Conservation (phyloP, 306 rosid genomes). For the Senna siamea region DNA sequence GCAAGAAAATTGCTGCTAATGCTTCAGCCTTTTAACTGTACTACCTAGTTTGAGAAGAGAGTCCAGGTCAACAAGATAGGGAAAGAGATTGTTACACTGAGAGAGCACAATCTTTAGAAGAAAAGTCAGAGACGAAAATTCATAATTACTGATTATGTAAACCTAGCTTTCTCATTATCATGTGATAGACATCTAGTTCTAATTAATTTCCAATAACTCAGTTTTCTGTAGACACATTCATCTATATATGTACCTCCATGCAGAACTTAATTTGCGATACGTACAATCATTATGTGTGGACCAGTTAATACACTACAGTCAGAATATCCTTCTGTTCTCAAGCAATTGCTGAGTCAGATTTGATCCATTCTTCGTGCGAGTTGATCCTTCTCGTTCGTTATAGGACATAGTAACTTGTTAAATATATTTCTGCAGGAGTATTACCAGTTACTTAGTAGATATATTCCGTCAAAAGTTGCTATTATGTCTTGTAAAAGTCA, state of each 20-base stretch:
- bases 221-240: background rate
- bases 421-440: background rate
- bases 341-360: background rate
- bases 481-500: conserved; percentile 4
- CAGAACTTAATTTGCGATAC: background rate
- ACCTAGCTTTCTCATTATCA: background rate
- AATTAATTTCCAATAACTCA: background rate
- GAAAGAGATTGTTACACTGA: background rate
- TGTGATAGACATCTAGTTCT: background rate
- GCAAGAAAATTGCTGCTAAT: background rate
- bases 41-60: background rate
- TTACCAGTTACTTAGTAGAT: background rate
- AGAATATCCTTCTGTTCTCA: background rate
- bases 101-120: background rate
- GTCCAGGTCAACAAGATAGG: background rate
- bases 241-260: background rate
- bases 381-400: conserved; percentile 1
- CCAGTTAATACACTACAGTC: background rate
- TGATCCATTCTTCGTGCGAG: conserved; percentile 21
- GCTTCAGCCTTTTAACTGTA: background rate
- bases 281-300: background rate
- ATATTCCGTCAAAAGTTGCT: conserved; percentile 16
- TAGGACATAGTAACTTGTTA: background rate
- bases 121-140: background rate
- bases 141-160: background rate